Evolutionary conservation across 495 filamentous ascomycete species (phyloP).

Genomic region (Lasiosphaeria hispida): DNA sequence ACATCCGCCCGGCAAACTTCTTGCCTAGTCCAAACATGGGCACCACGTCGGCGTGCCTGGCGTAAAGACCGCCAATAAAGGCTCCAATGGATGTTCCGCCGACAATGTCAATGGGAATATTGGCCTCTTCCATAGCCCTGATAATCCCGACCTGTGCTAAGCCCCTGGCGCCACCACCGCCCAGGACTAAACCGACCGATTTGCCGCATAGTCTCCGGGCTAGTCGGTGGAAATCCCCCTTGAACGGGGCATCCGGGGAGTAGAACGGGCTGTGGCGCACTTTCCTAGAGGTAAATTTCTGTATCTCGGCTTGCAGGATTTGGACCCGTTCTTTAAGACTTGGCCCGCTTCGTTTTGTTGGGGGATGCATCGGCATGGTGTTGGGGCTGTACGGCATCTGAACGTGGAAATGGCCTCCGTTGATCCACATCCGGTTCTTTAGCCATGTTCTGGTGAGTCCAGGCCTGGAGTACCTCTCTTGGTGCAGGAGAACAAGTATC

Average conservation of each 20-base stretch:
- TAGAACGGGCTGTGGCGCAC: conserved; percentile 86
- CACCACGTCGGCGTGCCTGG: conserved; percentile 92
- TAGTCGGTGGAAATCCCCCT: conserved; percentile 93
- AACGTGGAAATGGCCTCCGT: conserved; percentile 96
- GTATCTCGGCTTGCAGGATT: conserved; percentile 91
- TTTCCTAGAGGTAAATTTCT: conserved; percentile 89
- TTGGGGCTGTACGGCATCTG: conserved; percentile 90
- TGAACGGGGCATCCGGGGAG: conserved; percentile 86
- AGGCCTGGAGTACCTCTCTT: conserved; percentile 81
- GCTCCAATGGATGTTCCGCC: conserved; percentile 98
- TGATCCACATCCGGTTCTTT: conserved; percentile 93
- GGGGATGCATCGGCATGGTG: conserved; percentile 72
- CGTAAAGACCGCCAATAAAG: conserved; percentile 94
- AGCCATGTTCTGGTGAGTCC: conserved; percentile 87
- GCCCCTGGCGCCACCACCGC: conserved; percentile 88
- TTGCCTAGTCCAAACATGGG: conserved; percentile 95
- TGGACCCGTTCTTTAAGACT: conserved; percentile 91
- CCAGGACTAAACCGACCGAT: conserved; percentile 89
- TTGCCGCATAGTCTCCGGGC: conserved; percentile 90
- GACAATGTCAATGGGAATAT: conserved; percentile 93
- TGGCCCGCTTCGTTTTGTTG: conserved; percentile 73
- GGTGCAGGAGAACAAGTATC: conserved; percentile 88
- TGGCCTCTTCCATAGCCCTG: conserved; percentile 90
- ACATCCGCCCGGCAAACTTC: conserved; percentile 96
- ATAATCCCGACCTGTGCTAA: conserved; percentile 92